Evolutionary conservation across 352 stramenopile genomes (phyloP), one percentile per base, ranked within the genome.

Genomic region (Elongisporangium undulatum): DNA sequence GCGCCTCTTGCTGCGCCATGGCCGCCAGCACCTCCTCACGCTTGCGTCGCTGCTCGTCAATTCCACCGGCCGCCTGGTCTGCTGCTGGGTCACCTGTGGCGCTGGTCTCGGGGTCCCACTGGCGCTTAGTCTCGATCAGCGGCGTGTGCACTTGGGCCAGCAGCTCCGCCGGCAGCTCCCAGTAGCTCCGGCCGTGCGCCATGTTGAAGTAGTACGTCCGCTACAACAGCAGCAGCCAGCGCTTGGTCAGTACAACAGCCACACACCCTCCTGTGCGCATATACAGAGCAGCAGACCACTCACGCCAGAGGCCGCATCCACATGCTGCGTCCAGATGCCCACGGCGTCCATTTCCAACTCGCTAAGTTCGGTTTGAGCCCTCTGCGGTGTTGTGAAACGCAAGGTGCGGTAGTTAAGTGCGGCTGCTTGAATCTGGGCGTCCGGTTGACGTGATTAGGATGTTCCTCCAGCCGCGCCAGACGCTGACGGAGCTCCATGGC

Each of bases 161-260:
- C 12, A 90, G 21, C 20, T 92, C 76, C 1, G 71, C 24, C 2
- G 84, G 77, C 20, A 94, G 58, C 56, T 87, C 69, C 84, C 84
- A 94, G 63, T 79, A 92, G 67, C 84, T 94, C 15, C 82, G 74
- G 34, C 81, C 77, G 9, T 88, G 62, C 17, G 69, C 77, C 70
- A 94, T 84, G 58, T 94, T 94, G 63, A 81, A 94, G 72, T 85
- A 94, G 52, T 83, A 94, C 62, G 59, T 79, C 56, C 84, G 78
- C 84, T 94, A 26, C n/a, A 22, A 19, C 24, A 34, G 51, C 41
- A 58, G 15, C 20, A 16, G 50, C 3, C 26, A 26, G 29, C 52
- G 15, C 26, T 4, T 45, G 15, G 22, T 55, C 22, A 50, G 34
- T 24, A 64, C 15, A 16, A 20, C 9, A 19, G 58, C 22, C 24